Evolutionary conservation across 805 yeast genomes (phyloP).

Genomic region (Metschnikowia chrysomelidarum): DNA sequence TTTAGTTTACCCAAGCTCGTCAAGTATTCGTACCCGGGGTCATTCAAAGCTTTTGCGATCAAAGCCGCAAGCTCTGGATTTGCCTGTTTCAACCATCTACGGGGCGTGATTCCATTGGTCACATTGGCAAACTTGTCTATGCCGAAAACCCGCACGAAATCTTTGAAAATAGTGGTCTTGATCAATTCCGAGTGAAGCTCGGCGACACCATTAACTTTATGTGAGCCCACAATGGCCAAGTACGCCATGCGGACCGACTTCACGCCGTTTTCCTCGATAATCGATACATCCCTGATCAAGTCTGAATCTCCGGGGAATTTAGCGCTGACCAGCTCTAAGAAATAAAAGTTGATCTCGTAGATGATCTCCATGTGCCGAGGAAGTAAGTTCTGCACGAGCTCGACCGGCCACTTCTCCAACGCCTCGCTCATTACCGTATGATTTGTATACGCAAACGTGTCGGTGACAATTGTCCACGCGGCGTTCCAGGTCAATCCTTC

Average conservation of each 20-base stretch:
- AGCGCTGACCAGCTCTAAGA: slow-evolving; percentile 72
- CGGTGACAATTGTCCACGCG: slow-evolving; percentile 82
- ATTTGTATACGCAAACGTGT: slow-evolving; percentile 87
- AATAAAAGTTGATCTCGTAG: slow-evolving; percentile 77
- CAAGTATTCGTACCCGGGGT: slow-evolving; percentile 61
- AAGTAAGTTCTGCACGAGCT: slow-evolving; percentile 68
- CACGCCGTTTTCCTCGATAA: slow-evolving; percentile 78
- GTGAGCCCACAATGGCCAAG: slow-evolving; percentile 88
- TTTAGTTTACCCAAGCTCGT: slow-evolving; percentile 67
- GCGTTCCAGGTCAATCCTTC: slow-evolving; percentile 78
- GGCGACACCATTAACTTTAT: slow-evolving; percentile 93
- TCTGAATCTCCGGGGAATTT: slow-evolving; percentile 73
- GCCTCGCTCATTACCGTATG: slow-evolving; percentile 96
- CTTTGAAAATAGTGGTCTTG: slow-evolving; percentile 84
- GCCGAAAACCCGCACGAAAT: slow-evolving; percentile 83
- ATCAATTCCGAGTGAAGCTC: slow-evolving; percentile 91
- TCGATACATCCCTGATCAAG: slow-evolving; percentile 67
- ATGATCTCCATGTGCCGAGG: slow-evolving; percentile 92
- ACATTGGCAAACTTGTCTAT: slow-evolving; percentile 83
- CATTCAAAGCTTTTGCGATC: slow-evolving; percentile 69
- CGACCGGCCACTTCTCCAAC: slow-evolving; percentile 92
- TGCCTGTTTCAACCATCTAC: slow-evolving; percentile 95
- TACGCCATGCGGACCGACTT: slow-evolving; percentile 91
- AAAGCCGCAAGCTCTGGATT: slow-evolving; percentile 77
- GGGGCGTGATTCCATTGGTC: slow-evolving; percentile 93